phyloP scores from a whole-genome alignment of 202 grass and related monocot species.

The Eragrostis tef region DNA sequence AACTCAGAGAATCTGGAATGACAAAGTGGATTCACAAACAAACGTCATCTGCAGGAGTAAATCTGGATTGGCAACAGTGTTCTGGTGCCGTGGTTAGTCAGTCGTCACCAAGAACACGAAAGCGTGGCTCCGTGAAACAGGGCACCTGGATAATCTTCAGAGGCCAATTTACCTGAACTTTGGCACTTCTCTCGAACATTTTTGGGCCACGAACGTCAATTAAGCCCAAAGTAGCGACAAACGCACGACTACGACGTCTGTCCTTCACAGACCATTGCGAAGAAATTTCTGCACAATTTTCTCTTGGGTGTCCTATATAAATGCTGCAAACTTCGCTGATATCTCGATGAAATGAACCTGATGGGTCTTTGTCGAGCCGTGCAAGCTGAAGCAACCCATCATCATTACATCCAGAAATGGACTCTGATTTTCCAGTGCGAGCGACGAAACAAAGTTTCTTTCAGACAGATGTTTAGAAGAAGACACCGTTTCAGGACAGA shows the following conservation, averaged over 20 bases:
- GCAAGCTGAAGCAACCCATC: neutral
- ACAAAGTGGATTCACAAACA: neutral
- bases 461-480: neutral
- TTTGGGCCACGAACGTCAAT: no score
- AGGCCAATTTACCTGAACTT: no score
- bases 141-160: no score
- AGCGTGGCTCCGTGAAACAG: no score
- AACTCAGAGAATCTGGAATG: neutral
- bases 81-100: neutral
- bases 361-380: neutral
- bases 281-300: no score
- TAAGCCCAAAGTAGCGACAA: no score
- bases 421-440: neutral
- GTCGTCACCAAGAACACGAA: neutral
- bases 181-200: no score
- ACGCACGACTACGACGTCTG: no score
- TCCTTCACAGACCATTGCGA: no score
- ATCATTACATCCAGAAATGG: neutral
- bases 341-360: neutral
- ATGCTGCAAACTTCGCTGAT: neutral
- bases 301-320: neutral
- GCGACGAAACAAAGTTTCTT: neutral
- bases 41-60: neutral
- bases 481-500: neutral
- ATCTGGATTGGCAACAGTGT: neutral